Base-by-base conservation (phyloP, 306 rosid genomes). In the Ceratonia siliqua region DNA sequence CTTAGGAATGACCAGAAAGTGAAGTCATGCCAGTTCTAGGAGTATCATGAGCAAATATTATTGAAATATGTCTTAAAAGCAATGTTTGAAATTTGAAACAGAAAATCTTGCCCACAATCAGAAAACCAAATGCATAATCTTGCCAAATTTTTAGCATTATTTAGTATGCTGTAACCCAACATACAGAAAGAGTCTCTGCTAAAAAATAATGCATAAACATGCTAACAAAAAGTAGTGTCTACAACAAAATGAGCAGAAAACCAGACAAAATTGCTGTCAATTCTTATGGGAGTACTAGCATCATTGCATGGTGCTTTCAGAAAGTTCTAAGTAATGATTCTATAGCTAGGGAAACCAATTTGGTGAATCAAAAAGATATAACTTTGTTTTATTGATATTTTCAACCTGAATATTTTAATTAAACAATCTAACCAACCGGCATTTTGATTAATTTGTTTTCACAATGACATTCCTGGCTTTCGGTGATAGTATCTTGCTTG, bases 321-420 rank as follows among this genome's bases (percentile, higher is more conserved):
- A 27, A 24, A 43, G 13, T 35, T 62, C 32, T 52, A 53, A 75
- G 70, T 30, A 62, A 13, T 24, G 28, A 66, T 38, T 73, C 24
- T 73, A 27, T 42, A 33, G 11, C 20, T 55, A 18, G 22, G 6
- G 24, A 78, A 62, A 65, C 14, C 3, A 21, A 71, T 27, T 46
- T 57, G 46, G 28, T 66, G 49, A 65, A 79, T n/a, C 48, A 18
- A 27, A 55, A 24, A 32, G 42, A 22, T 67, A 27, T 25, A 56
- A 39, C 56, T 46, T 55, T 52, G 36, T 45, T 56, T 45, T 58
- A 45, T 72, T 57, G 30, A 36, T 25, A 59, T 68, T 28, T 49
- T 58, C 59, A 59, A 30, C 28, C 22, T 53, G n/a, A 77, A 61
- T 72, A 57, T 1, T 55, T 46, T 48, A 50, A 61, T 70, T 52